Evolutionary conservation across 129 eudicot species (phyloP).

Genomic region (Chrysanthemum makinoi): DNA sequence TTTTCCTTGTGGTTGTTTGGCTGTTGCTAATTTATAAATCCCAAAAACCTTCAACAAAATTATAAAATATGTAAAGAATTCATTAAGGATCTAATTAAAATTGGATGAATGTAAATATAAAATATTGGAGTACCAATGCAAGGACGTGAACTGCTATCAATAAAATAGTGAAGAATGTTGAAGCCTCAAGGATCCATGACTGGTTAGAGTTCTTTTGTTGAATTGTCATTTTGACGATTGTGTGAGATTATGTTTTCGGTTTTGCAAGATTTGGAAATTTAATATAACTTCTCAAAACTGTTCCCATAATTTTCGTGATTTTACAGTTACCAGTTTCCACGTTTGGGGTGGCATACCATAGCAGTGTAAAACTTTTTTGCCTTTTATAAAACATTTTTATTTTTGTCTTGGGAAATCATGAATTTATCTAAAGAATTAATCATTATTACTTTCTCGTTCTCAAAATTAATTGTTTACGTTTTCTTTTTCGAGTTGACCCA

Average conservation of each 20-base stretch:
- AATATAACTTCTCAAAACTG: not conserved
- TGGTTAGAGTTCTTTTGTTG: conserved; percentile 26
- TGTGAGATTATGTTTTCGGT: not conserved
- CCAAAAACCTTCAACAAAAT: conserved; percentile 27
- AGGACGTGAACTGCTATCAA: conserved; percentile 31
- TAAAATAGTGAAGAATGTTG: conserved; percentile 26
- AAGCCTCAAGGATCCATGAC: conserved; percentile 35
- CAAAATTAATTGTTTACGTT: no score
- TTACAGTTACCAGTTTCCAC: no score
- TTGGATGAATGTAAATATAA: not conserved
- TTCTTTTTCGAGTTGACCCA: no score
- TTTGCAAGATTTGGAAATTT: not conserved
- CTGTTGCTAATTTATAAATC: conserved; percentile 29
- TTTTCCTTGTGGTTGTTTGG: conserved; percentile 27
- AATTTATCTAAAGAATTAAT: no score
- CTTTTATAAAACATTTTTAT: no score
- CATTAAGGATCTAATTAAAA: conserved; percentile 5
- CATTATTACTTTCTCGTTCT: no score
- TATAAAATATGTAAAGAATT: not conserved
- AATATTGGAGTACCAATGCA: conserved; percentile 19
- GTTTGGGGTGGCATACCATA: no score
- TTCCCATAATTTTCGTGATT: not conserved
- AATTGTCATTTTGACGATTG: conserved; percentile 18
- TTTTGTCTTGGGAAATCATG: no score
- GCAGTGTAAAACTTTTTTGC: no score